These are phyloP conservation scores for Backusella luteola DNA, from an alignment of 192 early-diverging fungal genomes.

Conservation along the genomic window DNA sequence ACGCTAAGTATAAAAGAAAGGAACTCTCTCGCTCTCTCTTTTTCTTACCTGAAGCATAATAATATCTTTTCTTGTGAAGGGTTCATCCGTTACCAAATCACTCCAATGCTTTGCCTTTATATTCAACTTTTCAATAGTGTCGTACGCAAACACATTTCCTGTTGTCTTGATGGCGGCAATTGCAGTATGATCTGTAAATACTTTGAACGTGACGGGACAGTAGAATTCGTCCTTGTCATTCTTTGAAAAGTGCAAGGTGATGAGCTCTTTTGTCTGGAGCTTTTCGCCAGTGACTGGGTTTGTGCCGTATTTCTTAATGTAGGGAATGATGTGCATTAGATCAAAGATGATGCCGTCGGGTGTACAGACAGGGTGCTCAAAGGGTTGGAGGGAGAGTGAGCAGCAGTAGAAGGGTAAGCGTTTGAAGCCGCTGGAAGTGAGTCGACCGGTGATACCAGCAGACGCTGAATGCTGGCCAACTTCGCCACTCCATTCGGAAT, in stretches of 20 bases:
- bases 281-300: conserved; percentile 85
- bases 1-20: neutral
- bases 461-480: conserved; percentile 58
- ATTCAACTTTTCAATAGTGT: conserved; percentile 85
- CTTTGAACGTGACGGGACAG: conserved; percentile 90
- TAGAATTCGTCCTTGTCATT: conserved; percentile 79
- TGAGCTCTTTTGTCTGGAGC: conserved; percentile 70
- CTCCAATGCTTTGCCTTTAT: conserved; percentile 82
- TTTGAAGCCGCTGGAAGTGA: conserved; percentile 59
- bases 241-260: conserved; percentile 78
- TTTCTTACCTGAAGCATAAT: conserved; percentile 74
- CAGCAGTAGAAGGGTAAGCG: conserved; percentile 84
- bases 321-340: conserved; percentile 78
- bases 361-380: conserved; percentile 83
- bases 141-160: conserved; percentile 87
- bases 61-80: conserved; percentile 85
- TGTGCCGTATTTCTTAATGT: conserved; percentile 74
- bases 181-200: conserved; percentile 78
- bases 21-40: neutral
- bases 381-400: conserved; percentile 87
- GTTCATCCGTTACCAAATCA: conserved; percentile 85
- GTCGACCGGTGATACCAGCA: conserved; percentile 61
- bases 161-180: conserved; percentile 84
- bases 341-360: conserved; percentile 89
- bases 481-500: conserved; percentile 59